Conservation (phyloP, 2,329 filamentous ascomycete genomes). For the Arthrobotrys conoides region DNA sequence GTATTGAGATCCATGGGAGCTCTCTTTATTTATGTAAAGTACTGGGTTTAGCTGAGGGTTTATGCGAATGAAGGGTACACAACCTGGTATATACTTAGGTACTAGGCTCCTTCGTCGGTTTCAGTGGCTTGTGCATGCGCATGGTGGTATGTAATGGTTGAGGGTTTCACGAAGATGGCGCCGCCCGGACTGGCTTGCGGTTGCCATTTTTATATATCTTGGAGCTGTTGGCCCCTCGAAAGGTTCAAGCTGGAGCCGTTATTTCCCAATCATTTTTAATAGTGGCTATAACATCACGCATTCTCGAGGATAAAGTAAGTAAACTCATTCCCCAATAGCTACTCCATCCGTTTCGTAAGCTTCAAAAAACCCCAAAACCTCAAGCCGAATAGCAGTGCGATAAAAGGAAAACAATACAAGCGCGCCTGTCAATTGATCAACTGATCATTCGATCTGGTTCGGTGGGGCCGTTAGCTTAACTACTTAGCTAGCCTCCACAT, state of each 20-base stretch:
- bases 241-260: background rate
- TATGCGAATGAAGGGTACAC: background rate
- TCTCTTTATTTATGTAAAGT: slow-evolving; percentile 16
- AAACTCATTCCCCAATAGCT: background rate
- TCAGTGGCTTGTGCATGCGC: slow-evolving; percentile 14
- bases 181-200: slow-evolving; percentile 4
- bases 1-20: slow-evolving; percentile 36
- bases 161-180: slow-evolving; percentile 29
- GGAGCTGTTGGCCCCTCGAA: slow-evolving; percentile 6
- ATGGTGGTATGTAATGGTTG: background rate
- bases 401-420: background rate
- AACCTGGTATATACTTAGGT: slow-evolving; percentile 20
- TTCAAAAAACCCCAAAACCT: background rate
- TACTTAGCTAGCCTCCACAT: slow-evolving; percentile 44
- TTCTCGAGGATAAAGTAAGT: slow-evolving; percentile 3
- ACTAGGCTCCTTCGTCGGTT: slow-evolving; percentile 1
- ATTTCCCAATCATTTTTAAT: background rate
- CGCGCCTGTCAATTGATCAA: slow-evolving; percentile 24
- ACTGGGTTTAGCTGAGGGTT: background rate
- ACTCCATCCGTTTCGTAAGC: background rate
- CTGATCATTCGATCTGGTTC: slow-evolving; percentile 19
- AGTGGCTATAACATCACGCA: background rate
- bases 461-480: slow-evolving; percentile 8
- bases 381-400: background rate
- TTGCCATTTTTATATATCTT: slow-evolving; percentile 40